A percentile compares a stretch with the other conserved stretches of the same genome.
phyloP scores from a whole-genome alignment of 2,329 filamentous ascomycete species.

The Aspergillus fumigatus region DNA sequence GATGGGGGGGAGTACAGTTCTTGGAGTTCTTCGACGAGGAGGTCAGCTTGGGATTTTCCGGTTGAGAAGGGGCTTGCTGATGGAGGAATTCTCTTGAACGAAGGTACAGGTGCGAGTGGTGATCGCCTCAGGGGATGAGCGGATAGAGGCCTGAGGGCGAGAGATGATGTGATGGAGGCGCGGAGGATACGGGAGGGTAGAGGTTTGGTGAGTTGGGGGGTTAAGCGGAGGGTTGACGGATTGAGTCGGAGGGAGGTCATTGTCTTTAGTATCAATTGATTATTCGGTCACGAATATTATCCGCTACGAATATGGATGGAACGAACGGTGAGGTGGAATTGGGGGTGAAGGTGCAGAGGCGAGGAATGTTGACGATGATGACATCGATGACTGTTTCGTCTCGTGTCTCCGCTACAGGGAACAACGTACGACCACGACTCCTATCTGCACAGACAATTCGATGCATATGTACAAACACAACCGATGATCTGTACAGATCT shows the following conservation, averaged over 20 bases:
- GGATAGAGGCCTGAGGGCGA: neutral
- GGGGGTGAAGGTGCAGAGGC: neutral
- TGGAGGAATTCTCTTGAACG: neutral
- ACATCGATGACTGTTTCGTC: neutral
- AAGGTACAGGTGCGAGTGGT: neutral
- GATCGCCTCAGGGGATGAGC: neutral
- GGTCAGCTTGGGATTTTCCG: conserved; percentile 27
- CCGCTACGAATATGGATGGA: neutral
- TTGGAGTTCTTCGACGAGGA: conserved; percentile 35
- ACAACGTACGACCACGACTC: too few relatives aligned
- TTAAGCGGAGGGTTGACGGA: neutral
- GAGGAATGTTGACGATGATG: neutral
- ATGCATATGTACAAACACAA: neutral
- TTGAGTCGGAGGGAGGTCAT: neutral
- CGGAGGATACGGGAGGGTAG: neutral
- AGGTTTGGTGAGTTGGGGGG: neutral
- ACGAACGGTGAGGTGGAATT: neutral
- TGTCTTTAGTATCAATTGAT: neutral
- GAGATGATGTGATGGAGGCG: neutral
- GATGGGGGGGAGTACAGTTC: conserved; percentile 27
- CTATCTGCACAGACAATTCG: too few relatives aligned
- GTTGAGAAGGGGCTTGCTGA: neutral
- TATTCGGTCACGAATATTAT: neutral
- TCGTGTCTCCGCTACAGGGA: too few relatives aligned
- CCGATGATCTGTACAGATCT: too few relatives aligned